Evolutionary conservation across 257 asterid species (phyloP).

Genomic region (Nicotiana undulata): DNA sequence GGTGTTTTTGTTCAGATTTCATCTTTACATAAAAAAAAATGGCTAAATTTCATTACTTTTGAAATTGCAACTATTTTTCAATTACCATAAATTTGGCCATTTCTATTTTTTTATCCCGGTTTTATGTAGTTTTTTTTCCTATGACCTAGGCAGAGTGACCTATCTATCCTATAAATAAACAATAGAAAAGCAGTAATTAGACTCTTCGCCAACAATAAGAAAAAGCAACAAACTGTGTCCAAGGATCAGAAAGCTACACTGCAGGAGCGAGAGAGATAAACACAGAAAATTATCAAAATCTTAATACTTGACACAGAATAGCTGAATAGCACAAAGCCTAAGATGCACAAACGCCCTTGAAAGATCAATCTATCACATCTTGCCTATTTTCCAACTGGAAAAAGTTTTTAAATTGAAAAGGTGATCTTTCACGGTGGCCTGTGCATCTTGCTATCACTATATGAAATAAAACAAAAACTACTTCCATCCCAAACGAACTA

Average conservation of each 20-base stretch:
- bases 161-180: no score
- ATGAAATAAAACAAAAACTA: neutral
- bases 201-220: no score
- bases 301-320: neutral
- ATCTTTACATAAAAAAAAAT: no score
- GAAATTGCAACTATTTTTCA: no score
- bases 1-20: no score
- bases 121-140: no score
- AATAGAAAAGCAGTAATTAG: no score
- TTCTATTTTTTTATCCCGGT: no score
- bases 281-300: neutral
- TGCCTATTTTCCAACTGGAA: neutral
- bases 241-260: no score
- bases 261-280: neutral
- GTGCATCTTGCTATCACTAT: conserved; percentile 27
- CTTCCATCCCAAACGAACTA: neutral
- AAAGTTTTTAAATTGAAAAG: neutral
- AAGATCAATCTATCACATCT: neutral
- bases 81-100: no score
- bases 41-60: no score
- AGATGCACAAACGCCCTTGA: conserved; percentile 56
- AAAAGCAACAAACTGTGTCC: neutral
- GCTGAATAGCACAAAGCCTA: neutral
- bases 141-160: no score
- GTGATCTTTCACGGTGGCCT: conserved; percentile 45